phyloP scores from a whole-genome alignment of 257 asterid genomes.

The Linderniella brevidens region DNA sequence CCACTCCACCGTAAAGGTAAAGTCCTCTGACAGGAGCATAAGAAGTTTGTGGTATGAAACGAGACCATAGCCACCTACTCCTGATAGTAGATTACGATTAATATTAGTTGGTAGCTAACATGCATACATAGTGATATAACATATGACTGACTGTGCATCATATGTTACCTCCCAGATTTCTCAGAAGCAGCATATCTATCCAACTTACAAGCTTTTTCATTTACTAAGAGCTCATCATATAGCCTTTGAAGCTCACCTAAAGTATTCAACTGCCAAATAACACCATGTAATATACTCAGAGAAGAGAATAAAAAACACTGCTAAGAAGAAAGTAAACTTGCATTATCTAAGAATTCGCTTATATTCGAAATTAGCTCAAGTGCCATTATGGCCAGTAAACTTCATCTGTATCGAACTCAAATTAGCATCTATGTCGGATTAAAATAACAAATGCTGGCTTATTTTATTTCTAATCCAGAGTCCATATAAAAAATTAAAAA shows the following conservation, averaged over 20 bases:
- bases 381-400: too few species aligned
- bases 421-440: not conserved
- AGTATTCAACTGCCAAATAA: slow-evolving; percentile 46
- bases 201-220: slow-evolving; percentile 56
- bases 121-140: not conserved
- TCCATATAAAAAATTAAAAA: too few species aligned
- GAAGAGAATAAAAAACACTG: not conserved
- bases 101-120: not conserved
- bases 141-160: slow-evolving; percentile 1
- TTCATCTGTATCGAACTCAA: not conserved
- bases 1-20: slow-evolving; percentile 94
- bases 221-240: slow-evolving; percentile 66
- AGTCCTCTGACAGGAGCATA: slow-evolving; percentile 80
- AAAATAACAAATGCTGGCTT: not conserved
- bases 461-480: too few species aligned
- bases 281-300: not conserved
- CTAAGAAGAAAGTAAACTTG: too few species aligned
- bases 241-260: slow-evolving; percentile 79
- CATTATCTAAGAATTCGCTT: too few species aligned
- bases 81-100: slow-evolving; percentile 18
- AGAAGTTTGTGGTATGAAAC: slow-evolving; percentile 54
- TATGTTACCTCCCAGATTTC: slow-evolving; percentile 51
- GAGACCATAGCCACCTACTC: slow-evolving; percentile 96
- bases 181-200: slow-evolving; percentile 57
- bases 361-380: too few species aligned